Evolutionary conservation across 2,329 filamentous ascomycete species (phyloP).

Genomic region (Keithomyces neogunnii): DNA sequence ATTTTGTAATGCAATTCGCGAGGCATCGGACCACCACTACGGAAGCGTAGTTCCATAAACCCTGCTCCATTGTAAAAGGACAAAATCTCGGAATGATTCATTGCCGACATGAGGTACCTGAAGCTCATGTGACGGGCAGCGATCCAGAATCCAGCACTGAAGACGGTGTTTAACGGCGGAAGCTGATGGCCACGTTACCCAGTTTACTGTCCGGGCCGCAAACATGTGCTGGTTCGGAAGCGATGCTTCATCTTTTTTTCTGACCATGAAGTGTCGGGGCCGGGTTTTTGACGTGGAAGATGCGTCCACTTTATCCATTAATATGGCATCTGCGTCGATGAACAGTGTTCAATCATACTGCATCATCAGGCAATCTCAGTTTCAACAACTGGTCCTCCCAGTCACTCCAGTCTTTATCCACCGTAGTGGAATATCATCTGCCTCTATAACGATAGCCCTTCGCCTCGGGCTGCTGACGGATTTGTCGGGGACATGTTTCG

Average conservation of each 20-base stretch:
- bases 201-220: slow-evolving; percentile 22
- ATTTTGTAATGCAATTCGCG: slow-evolving; percentile 21
- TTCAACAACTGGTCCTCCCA: slow-evolving; percentile 36
- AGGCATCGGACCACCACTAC: slow-evolving; percentile 32
- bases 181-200: slow-evolving; percentile 24
- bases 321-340: slow-evolving; percentile 32
- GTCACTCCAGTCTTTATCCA: slow-evolving; percentile 27
- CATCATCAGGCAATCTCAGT: slow-evolving; percentile 29
- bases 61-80: slow-evolving; percentile 30
- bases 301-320: slow-evolving; percentile 24
- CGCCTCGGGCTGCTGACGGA: no score
- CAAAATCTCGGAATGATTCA: slow-evolving; percentile 27
- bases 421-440: slow-evolving; percentile 17
- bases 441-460: slow-evolving; percentile 21
- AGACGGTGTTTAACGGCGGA: slow-evolving; percentile 23
- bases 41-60: slow-evolving; percentile 35
- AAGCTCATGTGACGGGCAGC: slow-evolving; percentile 28
- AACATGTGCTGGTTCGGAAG: slow-evolving; percentile 26
- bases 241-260: slow-evolving; percentile 17
- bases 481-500: no score
- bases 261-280: slow-evolving; percentile 13
- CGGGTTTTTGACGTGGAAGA: slow-evolving; percentile 17
- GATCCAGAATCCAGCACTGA: slow-evolving; percentile 34
- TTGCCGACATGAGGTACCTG: slow-evolving; percentile 27
- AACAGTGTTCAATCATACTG: slow-evolving; percentile 33